Evolutionary conservation across 768 basidiomycete species (phyloP).

Genomic region (Boletus eberwhitei): DNA sequence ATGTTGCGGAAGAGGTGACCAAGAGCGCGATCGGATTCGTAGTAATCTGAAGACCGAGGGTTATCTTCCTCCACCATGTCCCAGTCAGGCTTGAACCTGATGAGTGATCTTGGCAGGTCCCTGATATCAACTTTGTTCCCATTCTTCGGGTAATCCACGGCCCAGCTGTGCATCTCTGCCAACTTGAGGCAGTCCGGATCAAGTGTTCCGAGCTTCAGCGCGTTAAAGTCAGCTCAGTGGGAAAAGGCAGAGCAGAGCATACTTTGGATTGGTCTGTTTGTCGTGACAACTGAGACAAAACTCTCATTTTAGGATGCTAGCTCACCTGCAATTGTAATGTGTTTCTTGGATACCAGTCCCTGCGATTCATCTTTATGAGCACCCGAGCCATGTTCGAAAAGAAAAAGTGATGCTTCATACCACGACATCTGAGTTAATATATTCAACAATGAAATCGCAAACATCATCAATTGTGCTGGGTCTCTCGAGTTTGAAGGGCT

Average conservation of each 20-base stretch:
- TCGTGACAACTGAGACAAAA: background rate
- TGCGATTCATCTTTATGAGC: conserved; percentile 26
- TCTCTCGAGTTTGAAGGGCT: conserved; percentile 37
- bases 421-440: conserved; percentile 79
- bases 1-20: conserved; percentile 70
- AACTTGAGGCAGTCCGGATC: conserved; percentile 56
- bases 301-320: background rate
- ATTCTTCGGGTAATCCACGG: conserved; percentile 81
- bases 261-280: conserved; percentile 68
- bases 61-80: conserved; percentile 55
- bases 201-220: conserved; percentile 52
- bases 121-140: conserved; percentile 61
- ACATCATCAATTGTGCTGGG: conserved; percentile 65
- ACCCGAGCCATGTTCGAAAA: background rate
- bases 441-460: conserved; percentile 78
- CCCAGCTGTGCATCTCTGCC: conserved; percentile 56
- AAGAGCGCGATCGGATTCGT: conserved; percentile 65
- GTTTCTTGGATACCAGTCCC: conserved; percentile 68
- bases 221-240: conserved; percentile 1
- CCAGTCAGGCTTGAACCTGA: conserved; percentile 78
- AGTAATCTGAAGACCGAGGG: conserved; percentile 62
- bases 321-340: conserved; percentile 69
- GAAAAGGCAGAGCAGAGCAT: background rate
- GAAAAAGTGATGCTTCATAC: conserved; percentile 35
- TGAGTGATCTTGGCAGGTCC: conserved; percentile 51